These are phyloP conservation scores for Claviceps monticola DNA, from an alignment of 2,329 filamentous ascomycete species.

Conservation along the genomic window DNA sequence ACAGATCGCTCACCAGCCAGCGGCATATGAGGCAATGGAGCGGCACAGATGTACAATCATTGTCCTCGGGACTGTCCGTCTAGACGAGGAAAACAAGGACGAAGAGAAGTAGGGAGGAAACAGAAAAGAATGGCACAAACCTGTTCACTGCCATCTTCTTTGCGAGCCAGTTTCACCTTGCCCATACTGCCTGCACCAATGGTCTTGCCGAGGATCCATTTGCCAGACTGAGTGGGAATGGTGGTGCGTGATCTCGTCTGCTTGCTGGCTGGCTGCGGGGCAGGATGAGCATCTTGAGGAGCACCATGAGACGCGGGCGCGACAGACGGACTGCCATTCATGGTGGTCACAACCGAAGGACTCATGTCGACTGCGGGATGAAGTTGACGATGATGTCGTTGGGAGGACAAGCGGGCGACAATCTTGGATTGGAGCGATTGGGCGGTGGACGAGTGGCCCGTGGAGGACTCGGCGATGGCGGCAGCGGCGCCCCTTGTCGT, in stretches of 20 bases:
- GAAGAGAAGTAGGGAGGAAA: not conserved
- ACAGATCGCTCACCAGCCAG: not conserved
- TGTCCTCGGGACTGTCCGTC: not conserved
- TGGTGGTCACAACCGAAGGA: conserved; percentile 31
- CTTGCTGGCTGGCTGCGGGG: conserved; percentile 27
- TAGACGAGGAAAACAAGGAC: not conserved
- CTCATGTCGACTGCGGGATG: conserved; percentile 31
- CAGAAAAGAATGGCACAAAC: conserved; percentile 31
- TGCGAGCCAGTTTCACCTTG: conserved; percentile 91
- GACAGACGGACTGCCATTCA: conserved; percentile 39
- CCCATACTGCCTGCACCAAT: conserved; percentile 98
- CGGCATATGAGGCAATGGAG: not conserved
- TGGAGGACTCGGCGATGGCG: conserved; percentile 26
- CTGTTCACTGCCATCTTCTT: conserved; percentile 82
- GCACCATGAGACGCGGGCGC: conserved; percentile 33
- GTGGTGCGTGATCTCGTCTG: conserved; percentile 56
- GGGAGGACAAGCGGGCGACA: conserved; percentile 31
- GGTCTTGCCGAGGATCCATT: conserved; percentile 92
- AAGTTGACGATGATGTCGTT: conserved; percentile 18
- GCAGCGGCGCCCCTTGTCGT: conserved; percentile 37
- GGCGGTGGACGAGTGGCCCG: conserved; percentile 7
- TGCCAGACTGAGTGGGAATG: conserved; percentile 78
- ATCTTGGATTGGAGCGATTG: conserved; percentile 30
- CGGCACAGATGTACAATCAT: not conserved
- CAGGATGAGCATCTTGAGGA: conserved; percentile 22